Evolutionary conservation across 768 basidiomycete species (phyloP).

Genomic region (Lyophyllum atratum): DNA sequence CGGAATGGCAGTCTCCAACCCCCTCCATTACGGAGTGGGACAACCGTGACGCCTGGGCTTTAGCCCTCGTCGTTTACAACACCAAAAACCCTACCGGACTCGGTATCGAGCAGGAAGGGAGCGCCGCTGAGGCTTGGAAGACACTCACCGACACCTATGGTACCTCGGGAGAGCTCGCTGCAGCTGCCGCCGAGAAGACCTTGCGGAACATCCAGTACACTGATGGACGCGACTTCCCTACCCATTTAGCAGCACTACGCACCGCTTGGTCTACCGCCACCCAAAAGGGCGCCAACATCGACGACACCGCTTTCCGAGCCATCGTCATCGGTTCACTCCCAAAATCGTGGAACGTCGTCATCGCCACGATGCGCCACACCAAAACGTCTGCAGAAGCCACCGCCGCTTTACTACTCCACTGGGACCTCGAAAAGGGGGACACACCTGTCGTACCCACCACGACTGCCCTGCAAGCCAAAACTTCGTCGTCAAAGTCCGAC

Average conservation of each 20-base stretch:
- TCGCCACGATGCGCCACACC: constrained; percentile 9
- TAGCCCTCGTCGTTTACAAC: constrained; percentile 20
- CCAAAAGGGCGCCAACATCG: constrained; percentile 14
- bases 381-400: constrained; percentile 12
- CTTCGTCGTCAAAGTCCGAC: not conserved
- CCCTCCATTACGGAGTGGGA: constrained; percentile 23
- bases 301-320: constrained; percentile 16
- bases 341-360: too few species aligned
- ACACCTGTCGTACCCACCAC: not conserved
- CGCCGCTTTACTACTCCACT: constrained; percentile 6
- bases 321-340: constrained; percentile 22
- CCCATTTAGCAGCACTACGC: constrained; percentile 15
- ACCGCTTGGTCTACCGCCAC: constrained; percentile 15
- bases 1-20: constrained; percentile 5
- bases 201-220: constrained; percentile 8
- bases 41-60: constrained; percentile 17
- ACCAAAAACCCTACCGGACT: constrained; percentile 24
- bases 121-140: constrained; percentile 21
- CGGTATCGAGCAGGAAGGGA: constrained; percentile 22
- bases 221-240: constrained; percentile 12
- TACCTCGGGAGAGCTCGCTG: constrained; percentile 8
- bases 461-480: not conserved
- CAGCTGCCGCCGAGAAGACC: constrained; percentile 8
- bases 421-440: not conserved
- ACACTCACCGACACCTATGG: constrained; percentile 18